Base-by-base conservation (phyloP, 176 grass and related monocot genomes). In the Oryza meridionalis region DNA sequence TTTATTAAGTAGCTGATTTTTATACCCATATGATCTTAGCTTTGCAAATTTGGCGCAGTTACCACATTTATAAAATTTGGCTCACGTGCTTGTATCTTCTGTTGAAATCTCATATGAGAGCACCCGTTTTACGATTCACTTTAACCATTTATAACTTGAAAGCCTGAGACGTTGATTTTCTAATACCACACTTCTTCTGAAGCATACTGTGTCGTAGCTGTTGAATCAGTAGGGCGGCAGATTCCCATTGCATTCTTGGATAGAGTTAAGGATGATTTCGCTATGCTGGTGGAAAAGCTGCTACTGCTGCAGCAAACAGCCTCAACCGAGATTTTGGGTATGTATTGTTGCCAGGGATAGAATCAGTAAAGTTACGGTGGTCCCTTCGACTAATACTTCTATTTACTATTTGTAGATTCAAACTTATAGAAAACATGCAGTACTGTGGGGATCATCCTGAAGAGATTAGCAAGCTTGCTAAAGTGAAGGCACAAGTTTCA, bases 391-490 rank as follows among this genome's bases (percentile, higher is more conserved):
- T 68, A 67, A 66, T 67, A 6, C 13, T 15, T 13, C 2, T 29
- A n/a, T 79, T 24, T 68, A 26, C 13, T 72, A 59, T 66, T 14
- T 51, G n/a, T 69, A 97, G 94, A 65, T 87, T 90, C 47, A 97
- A 97, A 82, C 88, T 97, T 73, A 97, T 94, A 82, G 94, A 97
- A 63, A 92, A 97, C 77, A 97, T 97, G 94, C 94, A 97, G 69
- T 97, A 97, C 61, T 94, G 92, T 77, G 92, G 90, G 16, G 94
- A 97, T 45, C 92, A 97, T 84, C 94, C 94, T 64, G 94, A 97
- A 77, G 94, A 97, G 90, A 85, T 97, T 43, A 92, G 90, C 77
- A 97, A 97, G 49, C 81, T 97, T 21, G 76, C 92, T 25, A 94
- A 97, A 85, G 90, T 97, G 80, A 90, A 97, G 80, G 94, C 92